Evolutionary conservation across 2,329 filamentous ascomycete genomes (phyloP).

Genomic region (Fusarium tanahbumbuense): DNA sequence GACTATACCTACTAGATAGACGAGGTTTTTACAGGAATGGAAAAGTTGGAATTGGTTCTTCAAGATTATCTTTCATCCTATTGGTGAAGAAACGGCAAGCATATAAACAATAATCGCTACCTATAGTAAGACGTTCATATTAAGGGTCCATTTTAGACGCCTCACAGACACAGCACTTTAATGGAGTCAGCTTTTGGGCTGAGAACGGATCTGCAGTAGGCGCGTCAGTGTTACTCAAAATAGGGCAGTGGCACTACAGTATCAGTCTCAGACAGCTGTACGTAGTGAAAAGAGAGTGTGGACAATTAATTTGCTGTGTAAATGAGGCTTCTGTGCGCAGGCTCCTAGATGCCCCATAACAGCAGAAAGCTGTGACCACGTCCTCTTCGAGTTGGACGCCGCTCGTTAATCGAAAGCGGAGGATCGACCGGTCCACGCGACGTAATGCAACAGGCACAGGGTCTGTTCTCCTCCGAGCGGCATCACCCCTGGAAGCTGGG

Average conservation of each 20-base stretch:
- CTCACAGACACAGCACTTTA: slow-evolving; percentile 1
- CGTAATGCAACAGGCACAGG: slow-evolving; percentile 20
- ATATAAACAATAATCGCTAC: background rate
- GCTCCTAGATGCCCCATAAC: slow-evolving; percentile 9
- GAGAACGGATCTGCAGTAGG: slow-evolving; percentile 7
- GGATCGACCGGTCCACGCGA: slow-evolving; percentile 36
- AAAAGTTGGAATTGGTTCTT: slow-evolving; percentile 36
- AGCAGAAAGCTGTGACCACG: slow-evolving; percentile 32
- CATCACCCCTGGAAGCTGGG: background rate
- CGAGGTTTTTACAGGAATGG: slow-evolving; percentile 30
- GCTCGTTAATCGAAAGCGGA: slow-evolving; percentile 43
- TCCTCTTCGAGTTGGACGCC: background rate
- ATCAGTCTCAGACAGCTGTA: slow-evolving; percentile 22
- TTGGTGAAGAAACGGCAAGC: slow-evolving; percentile 23
- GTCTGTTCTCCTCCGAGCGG: background rate
- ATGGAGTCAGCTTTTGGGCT: slow-evolving; percentile 7
- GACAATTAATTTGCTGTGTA: slow-evolving; percentile 21
- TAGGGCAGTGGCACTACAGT: slow-evolving; percentile 21
- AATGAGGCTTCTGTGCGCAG: slow-evolving; percentile 36
- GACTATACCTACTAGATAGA: slow-evolving; percentile 24
- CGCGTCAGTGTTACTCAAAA: slow-evolving; percentile 20
- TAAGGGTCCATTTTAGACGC: slow-evolving; percentile 12
- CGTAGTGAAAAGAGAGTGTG: background rate
- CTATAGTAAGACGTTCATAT: slow-evolving; percentile 1
- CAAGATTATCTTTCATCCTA: slow-evolving; percentile 30